Conservation (phyloP, 139 green algal species). For the Coccomyxa sp. region DNA sequence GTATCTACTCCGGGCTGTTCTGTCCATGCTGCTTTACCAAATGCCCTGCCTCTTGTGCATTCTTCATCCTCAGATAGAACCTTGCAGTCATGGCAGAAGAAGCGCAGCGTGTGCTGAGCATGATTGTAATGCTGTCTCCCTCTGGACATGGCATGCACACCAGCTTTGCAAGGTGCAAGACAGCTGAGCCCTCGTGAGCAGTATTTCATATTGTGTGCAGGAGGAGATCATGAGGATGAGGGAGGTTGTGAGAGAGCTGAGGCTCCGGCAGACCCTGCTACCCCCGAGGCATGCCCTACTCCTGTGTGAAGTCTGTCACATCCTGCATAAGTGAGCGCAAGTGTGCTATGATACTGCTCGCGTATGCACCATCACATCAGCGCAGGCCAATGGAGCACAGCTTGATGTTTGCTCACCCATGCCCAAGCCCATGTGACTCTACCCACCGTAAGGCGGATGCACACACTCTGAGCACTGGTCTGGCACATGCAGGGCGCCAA, state of each 20-base stretch:
- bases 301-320: background rate
- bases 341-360: background rate
- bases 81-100: background rate
- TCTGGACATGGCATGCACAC: background rate
- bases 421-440: too few relatives aligned
- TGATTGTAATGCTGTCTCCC: background rate
- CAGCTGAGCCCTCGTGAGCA: too few relatives aligned
- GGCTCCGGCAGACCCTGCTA: conserved; percentile 30
- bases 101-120: background rate
- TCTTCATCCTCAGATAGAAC: background rate
- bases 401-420: too few relatives aligned
- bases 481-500: too few relatives aligned
- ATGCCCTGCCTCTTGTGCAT: background rate
- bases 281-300: background rate
- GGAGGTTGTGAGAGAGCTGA: conserved; percentile 46
- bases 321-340: background rate
- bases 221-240: conserved; percentile 13
- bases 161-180: background rate
- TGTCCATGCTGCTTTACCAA: background rate
- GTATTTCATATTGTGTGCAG: too few relatives aligned
- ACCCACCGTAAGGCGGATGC: too few relatives aligned
- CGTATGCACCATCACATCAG: too few relatives aligned
- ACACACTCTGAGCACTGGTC: too few relatives aligned
- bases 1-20: too few relatives aligned
- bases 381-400: too few relatives aligned